Conservation (phyloP, 352 stramenopile genomes). For the Phytophthora megakarya region DNA sequence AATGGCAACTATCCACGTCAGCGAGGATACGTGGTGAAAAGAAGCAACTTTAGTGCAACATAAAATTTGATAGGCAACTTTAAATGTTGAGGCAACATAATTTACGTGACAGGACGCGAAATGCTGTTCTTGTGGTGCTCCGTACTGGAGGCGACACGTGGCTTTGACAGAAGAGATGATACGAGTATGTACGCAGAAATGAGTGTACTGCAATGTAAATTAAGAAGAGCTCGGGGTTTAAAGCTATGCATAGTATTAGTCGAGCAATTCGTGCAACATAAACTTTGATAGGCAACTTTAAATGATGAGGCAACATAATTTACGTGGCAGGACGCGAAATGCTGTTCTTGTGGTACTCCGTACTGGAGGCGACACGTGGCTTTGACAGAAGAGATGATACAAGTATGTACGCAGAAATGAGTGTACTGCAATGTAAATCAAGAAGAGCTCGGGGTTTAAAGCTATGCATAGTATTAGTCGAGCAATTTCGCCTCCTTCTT, state of each 20-base stretch:
- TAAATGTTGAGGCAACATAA: slow-evolving; percentile 1
- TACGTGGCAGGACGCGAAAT: not conserved
- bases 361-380: slow-evolving; percentile 24
- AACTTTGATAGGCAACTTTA: slow-evolving; percentile 13
- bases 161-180: not conserved
- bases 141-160: slow-evolving; percentile 21
- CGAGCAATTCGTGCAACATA: slow-evolving; percentile 24
- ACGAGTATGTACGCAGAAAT: not conserved
- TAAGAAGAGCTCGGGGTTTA: not conserved
- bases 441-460: not conserved
- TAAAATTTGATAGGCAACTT: slow-evolving; percentile 17
- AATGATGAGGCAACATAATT: not conserved
- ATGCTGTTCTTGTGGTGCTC: slow-evolving; percentile 17
- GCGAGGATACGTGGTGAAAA: slow-evolving; percentile 26
- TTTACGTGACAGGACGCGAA: not conserved
- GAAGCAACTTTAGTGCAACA: slow-evolving; percentile 14
- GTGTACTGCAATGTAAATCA: not conserved
- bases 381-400: not conserved
- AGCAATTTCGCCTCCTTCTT: slow-evolving; percentile 70
- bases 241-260: too few species aligned
- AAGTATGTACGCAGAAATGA: not conserved
- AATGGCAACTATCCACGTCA: slow-evolving; percentile 27
- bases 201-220: not conserved
- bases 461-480: too few species aligned
- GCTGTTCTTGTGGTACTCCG: slow-evolving; percentile 15